These are phyloP conservation scores for Aspergillus japonicus DNA, from an alignment of 2,329 filamentous ascomycete genomes.

Conservation along the genomic window DNA sequence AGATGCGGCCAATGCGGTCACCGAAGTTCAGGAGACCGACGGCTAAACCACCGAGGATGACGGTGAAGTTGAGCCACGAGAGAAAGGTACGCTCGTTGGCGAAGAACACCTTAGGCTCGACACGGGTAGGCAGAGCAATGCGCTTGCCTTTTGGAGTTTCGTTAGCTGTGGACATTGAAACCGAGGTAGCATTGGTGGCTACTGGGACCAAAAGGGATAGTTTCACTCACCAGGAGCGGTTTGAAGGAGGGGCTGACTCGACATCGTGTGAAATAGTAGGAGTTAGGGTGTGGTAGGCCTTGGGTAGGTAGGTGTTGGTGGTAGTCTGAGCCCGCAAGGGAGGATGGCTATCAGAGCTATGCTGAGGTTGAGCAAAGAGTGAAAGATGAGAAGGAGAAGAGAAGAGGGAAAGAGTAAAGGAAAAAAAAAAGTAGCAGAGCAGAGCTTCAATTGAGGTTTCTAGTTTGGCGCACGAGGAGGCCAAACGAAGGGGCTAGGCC, in stretches of 20 bases:
- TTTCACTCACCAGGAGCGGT: slow-evolving; percentile 73
- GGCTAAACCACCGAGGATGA: slow-evolving; percentile 93
- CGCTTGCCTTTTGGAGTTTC: slow-evolving; percentile 74
- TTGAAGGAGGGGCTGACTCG: slow-evolving; percentile 92
- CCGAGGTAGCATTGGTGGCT: neutral
- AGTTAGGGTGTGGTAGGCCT: neutral
- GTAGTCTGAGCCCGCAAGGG: neutral
- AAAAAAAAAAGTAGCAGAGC: neutral
- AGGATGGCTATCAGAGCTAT: neutral
- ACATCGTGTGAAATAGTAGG: slow-evolving; percentile 59
- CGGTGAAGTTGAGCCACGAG: slow-evolving; percentile 99
- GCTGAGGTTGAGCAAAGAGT: neutral
- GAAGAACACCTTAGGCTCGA: slow-evolving; percentile 99
- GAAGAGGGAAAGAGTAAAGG: neutral
- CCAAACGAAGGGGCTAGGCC: neutral
- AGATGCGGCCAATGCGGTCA: slow-evolving; percentile 90
- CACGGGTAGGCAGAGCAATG: slow-evolving; percentile 93
- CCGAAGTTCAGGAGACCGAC: slow-evolving; percentile 98
- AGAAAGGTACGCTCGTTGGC: slow-evolving; percentile 99
- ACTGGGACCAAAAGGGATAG: neutral
- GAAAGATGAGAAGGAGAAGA: neutral
- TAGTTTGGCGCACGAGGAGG: neutral
- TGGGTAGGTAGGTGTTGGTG: neutral
- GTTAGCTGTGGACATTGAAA: neutral
- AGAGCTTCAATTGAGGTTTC: neutral